Evolutionary conservation across 2,329 filamentous ascomycete species (phyloP).

Genomic region (Epicoccum sorghinum): DNA sequence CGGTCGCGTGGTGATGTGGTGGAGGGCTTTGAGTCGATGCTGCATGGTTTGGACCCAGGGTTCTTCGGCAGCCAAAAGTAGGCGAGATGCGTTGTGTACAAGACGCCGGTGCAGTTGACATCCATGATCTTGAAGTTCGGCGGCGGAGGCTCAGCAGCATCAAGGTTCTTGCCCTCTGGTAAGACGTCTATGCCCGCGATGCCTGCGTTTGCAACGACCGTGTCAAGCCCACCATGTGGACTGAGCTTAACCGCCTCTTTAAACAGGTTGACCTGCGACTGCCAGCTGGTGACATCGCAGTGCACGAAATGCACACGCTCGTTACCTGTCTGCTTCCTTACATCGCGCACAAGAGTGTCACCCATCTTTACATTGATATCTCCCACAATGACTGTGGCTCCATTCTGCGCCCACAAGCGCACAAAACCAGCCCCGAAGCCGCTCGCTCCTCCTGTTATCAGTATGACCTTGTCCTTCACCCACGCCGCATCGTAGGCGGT

Average conservation of each 20-base stretch:
- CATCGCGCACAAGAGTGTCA: conserved; percentile 59
- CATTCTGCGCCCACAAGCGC: conserved; percentile 44
- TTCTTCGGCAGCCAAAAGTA: conserved; percentile 64
- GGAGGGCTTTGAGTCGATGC: conserved; percentile 37
- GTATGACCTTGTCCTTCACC: conserved; percentile 46
- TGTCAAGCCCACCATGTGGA: conserved; percentile 63
- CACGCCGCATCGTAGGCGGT: conserved; percentile 44
- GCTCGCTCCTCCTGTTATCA: conserved; percentile 49
- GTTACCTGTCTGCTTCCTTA: conserved; percentile 53
- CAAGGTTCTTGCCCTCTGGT: conserved; percentile 55
- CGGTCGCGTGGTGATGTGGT: conserved; percentile 54
- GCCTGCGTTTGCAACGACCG: conserved; percentile 71
- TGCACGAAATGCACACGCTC: conserved; percentile 61
- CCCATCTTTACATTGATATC: conserved; percentile 65
- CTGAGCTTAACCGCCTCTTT: conserved; percentile 62
- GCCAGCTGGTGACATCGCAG: conserved; percentile 71
- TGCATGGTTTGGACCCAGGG: conserved; percentile 49
- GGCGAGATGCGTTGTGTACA: conserved; percentile 70
- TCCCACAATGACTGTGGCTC: conserved; percentile 66
- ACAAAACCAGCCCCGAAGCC: conserved; percentile 50
- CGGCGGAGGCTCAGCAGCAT: conserved; percentile 53
- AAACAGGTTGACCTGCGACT: conserved; percentile 69
- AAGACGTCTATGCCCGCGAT: conserved; percentile 57
- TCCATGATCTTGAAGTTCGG: conserved; percentile 63
- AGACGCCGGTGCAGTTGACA: conserved; percentile 68